phyloP scores from a whole-genome alignment of 352 stramenopile species.

The Lagenidium giganteum region DNA sequence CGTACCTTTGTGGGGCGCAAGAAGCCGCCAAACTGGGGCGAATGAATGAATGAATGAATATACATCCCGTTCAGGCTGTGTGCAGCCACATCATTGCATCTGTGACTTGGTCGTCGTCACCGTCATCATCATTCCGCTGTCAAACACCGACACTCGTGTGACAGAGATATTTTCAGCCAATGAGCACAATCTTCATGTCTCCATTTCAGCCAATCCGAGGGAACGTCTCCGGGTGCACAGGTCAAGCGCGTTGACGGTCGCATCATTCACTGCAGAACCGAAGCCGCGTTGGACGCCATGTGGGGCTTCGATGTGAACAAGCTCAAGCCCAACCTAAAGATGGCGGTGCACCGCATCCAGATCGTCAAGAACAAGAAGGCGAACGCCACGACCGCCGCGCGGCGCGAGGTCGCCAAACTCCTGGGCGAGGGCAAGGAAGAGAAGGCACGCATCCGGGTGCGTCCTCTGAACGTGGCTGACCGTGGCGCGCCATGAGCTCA shows the following conservation, averaged over 20 bases:
- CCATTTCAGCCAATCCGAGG: too few relatives aligned
- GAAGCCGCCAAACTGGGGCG: conserved; percentile 71
- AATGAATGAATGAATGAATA: conserved; percentile 35
- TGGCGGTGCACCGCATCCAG: conserved; percentile 88
- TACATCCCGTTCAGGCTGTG: too few relatives aligned
- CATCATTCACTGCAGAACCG: too few relatives aligned
- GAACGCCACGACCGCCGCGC: conserved; percentile 64
- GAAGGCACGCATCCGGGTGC: conserved; percentile 92
- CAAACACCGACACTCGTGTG: conserved; percentile 13
- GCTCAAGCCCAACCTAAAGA: conserved; percentile 91
- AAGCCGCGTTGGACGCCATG: too few relatives aligned
- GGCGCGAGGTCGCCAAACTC: conserved; percentile 73
- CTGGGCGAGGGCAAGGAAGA: conserved; percentile 88
- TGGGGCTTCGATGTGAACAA: conserved; percentile 90
- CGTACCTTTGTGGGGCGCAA: conserved; percentile 73
- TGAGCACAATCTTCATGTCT: neutral
- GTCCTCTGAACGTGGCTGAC: conserved; percentile 14
- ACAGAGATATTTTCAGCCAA: conserved; percentile 7
- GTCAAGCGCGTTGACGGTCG: too few relatives aligned
- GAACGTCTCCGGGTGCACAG: too few relatives aligned
- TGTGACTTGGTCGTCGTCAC: too few relatives aligned
- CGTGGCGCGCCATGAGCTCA: neutral
- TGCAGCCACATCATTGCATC: too few relatives aligned
- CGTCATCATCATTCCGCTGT: too few relatives aligned
- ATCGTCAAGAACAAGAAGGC: conserved; percentile 92